Evolutionary conservation across 106 monocot genomes (phyloP).

Genomic region (Dendrobium officinale): DNA sequence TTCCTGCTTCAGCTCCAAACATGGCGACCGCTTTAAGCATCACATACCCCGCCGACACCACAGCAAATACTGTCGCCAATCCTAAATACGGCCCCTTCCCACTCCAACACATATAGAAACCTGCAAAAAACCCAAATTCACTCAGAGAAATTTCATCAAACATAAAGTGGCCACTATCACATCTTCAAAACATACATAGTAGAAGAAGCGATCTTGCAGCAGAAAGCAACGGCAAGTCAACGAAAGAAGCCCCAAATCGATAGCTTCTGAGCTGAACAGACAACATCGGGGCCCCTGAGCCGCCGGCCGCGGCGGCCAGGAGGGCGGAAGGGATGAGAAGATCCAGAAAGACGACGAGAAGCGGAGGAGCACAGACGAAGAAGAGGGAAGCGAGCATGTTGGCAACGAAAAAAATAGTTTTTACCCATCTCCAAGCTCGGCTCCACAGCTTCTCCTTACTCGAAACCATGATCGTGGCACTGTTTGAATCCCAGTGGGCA

Average conservation of each 20-base stretch:
- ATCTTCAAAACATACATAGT: constrained; percentile 36
- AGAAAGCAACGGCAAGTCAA: constrained; percentile 56
- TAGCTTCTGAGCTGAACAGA: constrained; percentile 23
- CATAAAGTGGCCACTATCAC: neutral
- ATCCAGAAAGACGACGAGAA: constrained; percentile 35
- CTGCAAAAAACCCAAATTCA: constrained; percentile 21
- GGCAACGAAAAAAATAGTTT: constrained; percentile 39
- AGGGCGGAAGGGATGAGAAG: constrained; percentile 25
- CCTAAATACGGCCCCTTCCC: constrained; percentile 56
- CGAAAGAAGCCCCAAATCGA: constrained; percentile 40
- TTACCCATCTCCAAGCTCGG: constrained; percentile 24
- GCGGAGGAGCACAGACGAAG: constrained; percentile 36
- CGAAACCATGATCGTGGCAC: neutral
- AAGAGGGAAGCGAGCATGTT: constrained; percentile 38
- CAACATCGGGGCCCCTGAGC: neutral
- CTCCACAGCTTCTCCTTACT: neutral
- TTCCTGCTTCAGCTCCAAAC: constrained; percentile 13
- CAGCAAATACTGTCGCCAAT: constrained; percentile 30
- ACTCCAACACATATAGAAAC: constrained; percentile 43
- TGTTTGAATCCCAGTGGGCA: neutral
- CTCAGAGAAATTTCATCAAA: neutral
- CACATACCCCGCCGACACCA: constrained; percentile 39
- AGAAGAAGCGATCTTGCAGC: constrained; percentile 45
- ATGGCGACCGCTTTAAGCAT: constrained; percentile 43
- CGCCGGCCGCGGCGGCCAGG: constrained; percentile 9